A percentile compares a stretch with the other conserved stretches of the same genome.
phyloP scores from a whole-genome alignment of 768 basidiomycete species.

The Rhodotorula taiwanensis region DNA sequence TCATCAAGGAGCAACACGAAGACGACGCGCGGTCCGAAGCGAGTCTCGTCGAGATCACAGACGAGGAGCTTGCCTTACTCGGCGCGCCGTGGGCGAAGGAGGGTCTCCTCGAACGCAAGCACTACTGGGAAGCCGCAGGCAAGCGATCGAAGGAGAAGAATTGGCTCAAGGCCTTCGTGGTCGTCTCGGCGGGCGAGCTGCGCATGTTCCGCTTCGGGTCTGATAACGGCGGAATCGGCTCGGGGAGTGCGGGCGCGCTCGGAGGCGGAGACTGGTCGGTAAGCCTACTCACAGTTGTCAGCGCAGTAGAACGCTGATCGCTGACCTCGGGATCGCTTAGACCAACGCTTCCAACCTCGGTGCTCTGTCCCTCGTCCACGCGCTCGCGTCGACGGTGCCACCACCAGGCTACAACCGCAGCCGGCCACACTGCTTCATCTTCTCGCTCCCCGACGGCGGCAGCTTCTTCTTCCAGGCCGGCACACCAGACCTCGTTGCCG shows the following conservation, averaged over 20 bases:
- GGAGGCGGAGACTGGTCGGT: conserved; percentile 99
- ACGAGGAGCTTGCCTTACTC: conserved; percentile 83
- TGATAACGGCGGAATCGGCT: conserved; percentile 39
- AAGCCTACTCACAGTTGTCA: conserved; percentile 44
- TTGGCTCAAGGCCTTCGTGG: conserved; percentile 93
- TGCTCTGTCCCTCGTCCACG: conserved; percentile 75
- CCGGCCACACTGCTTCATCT: conserved; percentile 88
- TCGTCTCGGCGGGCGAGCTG: conserved; percentile 87
- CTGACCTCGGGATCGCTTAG: too few relatives aligned
- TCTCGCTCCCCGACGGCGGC: conserved; percentile 77
- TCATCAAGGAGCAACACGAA: conserved; percentile 90
- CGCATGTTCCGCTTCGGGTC: conserved; percentile 94
- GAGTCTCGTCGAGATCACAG: conserved; percentile 49
- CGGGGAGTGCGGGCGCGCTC: conserved; percentile 49
- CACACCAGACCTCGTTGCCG: conserved; percentile 94
- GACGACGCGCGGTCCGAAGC: conserved; percentile 70
- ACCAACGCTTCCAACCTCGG: conserved; percentile 80
- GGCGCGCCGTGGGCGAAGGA: conserved; percentile 99
- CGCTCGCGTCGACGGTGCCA: conserved; percentile 76
- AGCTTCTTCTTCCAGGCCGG: conserved; percentile 99
- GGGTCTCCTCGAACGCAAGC: conserved; percentile 88
- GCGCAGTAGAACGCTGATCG: too few relatives aligned
- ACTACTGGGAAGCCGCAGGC: conserved; percentile 80
- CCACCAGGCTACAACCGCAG: conserved; percentile 85
- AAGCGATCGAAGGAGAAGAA: conserved; percentile 79